phyloP scores from a whole-genome alignment of 192 early-diverging fungal species.

The Backusella australiensis region DNA sequence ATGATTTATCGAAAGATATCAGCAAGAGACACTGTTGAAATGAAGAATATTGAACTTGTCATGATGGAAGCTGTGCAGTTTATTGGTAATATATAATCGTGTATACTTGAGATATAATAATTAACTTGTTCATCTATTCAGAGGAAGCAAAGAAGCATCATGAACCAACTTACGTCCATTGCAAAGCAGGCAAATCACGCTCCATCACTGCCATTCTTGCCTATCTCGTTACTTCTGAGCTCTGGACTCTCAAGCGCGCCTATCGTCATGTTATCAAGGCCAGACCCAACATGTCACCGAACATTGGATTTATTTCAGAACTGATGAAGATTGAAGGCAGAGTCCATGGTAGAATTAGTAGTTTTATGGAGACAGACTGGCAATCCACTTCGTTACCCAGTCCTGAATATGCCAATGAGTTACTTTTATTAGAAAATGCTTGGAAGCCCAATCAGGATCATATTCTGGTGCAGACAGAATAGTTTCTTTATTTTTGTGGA shows the following conservation, averaged over 20 bases:
- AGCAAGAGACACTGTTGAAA: conserved; percentile 61
- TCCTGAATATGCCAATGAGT: conserved; percentile 24
- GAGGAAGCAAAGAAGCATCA: conserved; percentile 37
- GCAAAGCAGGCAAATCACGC: conserved; percentile 76
- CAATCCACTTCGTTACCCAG: conserved; percentile 28
- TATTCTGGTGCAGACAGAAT: neutral
- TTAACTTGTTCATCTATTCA: neutral
- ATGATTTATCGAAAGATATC: conserved; percentile 50
- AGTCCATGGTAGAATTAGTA: conserved; percentile 43
- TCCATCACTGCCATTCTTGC: conserved; percentile 72
- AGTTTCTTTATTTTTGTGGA: neutral
- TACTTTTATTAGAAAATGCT: conserved; percentile 18
- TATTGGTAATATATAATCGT: conserved; percentile 51
- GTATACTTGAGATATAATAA: neutral
- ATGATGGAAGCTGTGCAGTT: conserved; percentile 61
- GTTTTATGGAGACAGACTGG: conserved; percentile 38
- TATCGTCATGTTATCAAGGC: conserved; percentile 63
- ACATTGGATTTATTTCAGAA: conserved; percentile 76
- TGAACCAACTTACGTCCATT: conserved; percentile 69
- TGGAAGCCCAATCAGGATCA: conserved; percentile 19
- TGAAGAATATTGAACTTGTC: conserved; percentile 58
- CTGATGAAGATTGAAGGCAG: conserved; percentile 67
- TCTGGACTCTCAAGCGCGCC: conserved; percentile 64
- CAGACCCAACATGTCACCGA: conserved; percentile 68
- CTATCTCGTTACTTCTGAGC: conserved; percentile 58